A percentile compares a stretch with the other conserved stretches of the same genome.
These are phyloP conservation scores for Hypoxylon rubiginosum DNA, from an alignment of 2,329 filamentous ascomycete species.

Conservation along the genomic window DNA sequence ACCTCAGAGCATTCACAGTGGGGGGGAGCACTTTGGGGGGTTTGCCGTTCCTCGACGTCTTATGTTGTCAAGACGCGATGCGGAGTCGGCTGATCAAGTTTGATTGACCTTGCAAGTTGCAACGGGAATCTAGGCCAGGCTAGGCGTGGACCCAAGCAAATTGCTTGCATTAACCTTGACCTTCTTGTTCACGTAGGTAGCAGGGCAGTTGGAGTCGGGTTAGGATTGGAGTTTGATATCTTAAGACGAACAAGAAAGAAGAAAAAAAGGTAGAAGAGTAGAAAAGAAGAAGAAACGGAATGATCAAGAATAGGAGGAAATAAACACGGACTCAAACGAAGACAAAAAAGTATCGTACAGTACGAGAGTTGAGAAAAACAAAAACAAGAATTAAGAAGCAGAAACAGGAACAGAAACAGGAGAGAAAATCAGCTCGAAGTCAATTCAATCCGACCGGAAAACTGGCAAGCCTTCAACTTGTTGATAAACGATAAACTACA, in stretches of 20 bases:
- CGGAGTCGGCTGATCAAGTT: constrained; percentile 42
- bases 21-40: constrained; percentile 14
- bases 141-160: constrained; percentile 28
- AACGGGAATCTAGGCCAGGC: constrained; percentile 33
- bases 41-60: constrained; percentile 22
- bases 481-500: no score
- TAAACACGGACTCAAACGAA: constrained; percentile 3
- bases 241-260: not conserved
- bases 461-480: constrained; percentile 30
- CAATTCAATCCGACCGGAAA: constrained; percentile 26
- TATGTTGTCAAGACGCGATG: constrained; percentile 34
- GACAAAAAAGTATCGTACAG: constrained; percentile 20
- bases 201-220: constrained; percentile 6
- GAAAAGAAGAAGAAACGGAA: constrained; percentile 7
- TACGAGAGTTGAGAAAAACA: constrained; percentile 3
- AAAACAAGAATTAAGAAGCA: not conserved
- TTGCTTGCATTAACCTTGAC: constrained; percentile 37
- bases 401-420: not conserved
- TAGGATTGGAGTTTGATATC: not conserved
- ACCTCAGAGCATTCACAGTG: constrained; percentile 20
- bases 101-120: constrained; percentile 30
- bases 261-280: no score
- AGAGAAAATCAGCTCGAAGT: constrained; percentile 17
- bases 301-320: constrained; percentile 7
- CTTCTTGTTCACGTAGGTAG: constrained; percentile 1